These are phyloP conservation scores for Colletotrichum higginsianum DNA, from an alignment of 2,329 filamentous ascomycete species.

Conservation along the genomic window DNA sequence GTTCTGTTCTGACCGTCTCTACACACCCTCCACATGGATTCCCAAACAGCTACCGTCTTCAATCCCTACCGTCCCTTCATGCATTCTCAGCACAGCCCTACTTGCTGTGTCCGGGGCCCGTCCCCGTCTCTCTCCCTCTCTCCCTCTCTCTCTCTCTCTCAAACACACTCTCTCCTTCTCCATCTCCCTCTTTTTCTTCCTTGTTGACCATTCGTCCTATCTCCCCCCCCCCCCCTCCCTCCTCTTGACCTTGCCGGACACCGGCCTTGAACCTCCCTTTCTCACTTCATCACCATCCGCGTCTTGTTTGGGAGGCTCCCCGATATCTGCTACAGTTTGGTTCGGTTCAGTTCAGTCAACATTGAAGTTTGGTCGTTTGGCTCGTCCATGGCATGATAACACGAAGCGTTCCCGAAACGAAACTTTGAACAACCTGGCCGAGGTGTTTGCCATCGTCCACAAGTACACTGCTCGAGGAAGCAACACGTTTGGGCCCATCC, in stretches of 20 bases:
- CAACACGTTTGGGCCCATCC: slow-evolving; percentile 45
- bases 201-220: slow-evolving; percentile 47
- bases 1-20: slow-evolving; percentile 38
- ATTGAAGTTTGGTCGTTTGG: slow-evolving; percentile 24
- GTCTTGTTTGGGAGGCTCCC: slow-evolving; percentile 16
- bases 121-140: slow-evolving; percentile 27
- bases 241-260: slow-evolving; percentile 42
- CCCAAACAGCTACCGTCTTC: slow-evolving; percentile 50
- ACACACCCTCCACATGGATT: slow-evolving; percentile 46
- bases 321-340: slow-evolving; percentile 31
- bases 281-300: slow-evolving; percentile 27
- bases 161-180: too few species aligned
- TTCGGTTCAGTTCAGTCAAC: slow-evolving; percentile 29
- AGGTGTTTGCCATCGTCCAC: slow-evolving; percentile 15
- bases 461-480: slow-evolving; percentile 35
- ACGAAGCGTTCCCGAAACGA: slow-evolving; percentile 44
- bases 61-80: slow-evolving; percentile 50
- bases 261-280: slow-evolving; percentile 28
- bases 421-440: slow-evolving; percentile 40
- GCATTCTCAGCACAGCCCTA: slow-evolving; percentile 51
- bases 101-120: slow-evolving; percentile 40
- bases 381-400: slow-evolving; percentile 40
- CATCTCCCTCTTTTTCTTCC: too few species aligned
- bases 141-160: too few species aligned
- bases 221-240: slow-evolving; percentile 44